A percentile compares a stretch with the other conserved stretches of the same genome.
Evolutionary conservation across 2,329 filamentous ascomycete genomes (phyloP).

Genomic region (Diaporthe sp.): DNA sequence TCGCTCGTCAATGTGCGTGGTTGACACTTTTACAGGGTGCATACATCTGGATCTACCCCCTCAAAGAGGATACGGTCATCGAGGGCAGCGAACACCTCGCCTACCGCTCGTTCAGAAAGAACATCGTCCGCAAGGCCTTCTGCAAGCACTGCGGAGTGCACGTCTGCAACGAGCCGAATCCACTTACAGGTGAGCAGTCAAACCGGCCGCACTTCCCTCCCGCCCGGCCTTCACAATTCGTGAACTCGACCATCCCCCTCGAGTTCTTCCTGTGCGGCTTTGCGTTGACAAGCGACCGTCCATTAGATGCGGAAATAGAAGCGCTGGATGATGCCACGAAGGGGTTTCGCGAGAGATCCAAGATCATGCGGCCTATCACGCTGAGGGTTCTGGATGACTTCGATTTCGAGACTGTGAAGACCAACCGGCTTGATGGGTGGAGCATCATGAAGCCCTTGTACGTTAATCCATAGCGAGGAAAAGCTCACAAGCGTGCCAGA

Average conservation of each 20-base stretch:
- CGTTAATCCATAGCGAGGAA: constrained; percentile 55
- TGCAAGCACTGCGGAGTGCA: constrained; percentile 64
- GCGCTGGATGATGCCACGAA: constrained; percentile 49
- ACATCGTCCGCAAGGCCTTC: constrained; percentile 58
- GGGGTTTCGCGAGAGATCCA: constrained; percentile 41
- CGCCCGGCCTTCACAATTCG: not conserved
- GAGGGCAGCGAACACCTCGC: constrained; percentile 56
- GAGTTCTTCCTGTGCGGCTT: too few species aligned
- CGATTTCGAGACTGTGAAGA: constrained; percentile 50
- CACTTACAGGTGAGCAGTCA: constrained; percentile 47
- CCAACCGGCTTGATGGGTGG: constrained; percentile 48
- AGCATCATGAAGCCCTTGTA: constrained; percentile 51
- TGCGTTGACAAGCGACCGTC: not conserved
- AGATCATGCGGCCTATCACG: constrained; percentile 53
- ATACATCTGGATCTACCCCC: constrained; percentile 61
- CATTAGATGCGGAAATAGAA: constrained; percentile 51
- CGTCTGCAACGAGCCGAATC: constrained; percentile 52
- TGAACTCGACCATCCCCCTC: too few species aligned
- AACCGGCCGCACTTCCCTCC: not conserved
- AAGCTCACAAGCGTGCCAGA: not conserved
- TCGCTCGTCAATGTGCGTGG: constrained; percentile 11
- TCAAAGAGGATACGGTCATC: constrained; percentile 55
- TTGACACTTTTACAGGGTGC: constrained; percentile 53
- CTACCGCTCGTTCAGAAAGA: constrained; percentile 54
- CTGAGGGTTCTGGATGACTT: constrained; percentile 56